Evolutionary conservation across 1,284 basidiomycete genomes (phyloP), one percentile per base, ranked within the genome.

Genomic region (Puccinia hordei): DNA sequence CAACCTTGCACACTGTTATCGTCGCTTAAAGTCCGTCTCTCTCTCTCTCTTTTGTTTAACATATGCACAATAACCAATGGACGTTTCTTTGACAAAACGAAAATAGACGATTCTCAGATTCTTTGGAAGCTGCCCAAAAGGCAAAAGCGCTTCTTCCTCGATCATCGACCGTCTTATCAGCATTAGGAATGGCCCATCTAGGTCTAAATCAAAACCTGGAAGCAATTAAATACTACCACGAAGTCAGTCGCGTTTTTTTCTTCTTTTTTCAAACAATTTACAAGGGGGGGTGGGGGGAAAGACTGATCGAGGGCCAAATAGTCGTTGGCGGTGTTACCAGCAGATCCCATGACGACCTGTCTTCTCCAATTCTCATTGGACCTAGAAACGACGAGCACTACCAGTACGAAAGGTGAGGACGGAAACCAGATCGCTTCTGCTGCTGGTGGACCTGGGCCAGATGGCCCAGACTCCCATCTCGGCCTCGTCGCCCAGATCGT

Each of bases 201-300:
- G 88, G 92, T 13, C 87, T 90, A 82, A 90, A 89, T 53, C 88
- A 93, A 73, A 86, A 91, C 17, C 91, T 94, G 82, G 88, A 89
- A 19, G 92, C 94, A 0, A 94, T 98, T 82, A 86, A 92, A 35
- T 91, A 91, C 81, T 97, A 95, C 83, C 95, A 98, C 85, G 92
- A 94, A 87, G 93, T 46, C 38, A 4, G 38, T 41, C 38, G 4
- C 38, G 4, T 41, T 41, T 12, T 41, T 41, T 41, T 12, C 38
- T 12, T 12, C 12, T 41, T 41, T 4, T 41, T 41, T 4, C 38
- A 4, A 12, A 41, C 38, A 41, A 12, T 12, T 41, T 4, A 41
- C 38, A 12, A 12, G 12, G 6, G 38, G 38, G 38, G 38, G 38
- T 6, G 38, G 38, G n/a, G n/a, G n/a, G n/a, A n/a, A n/a, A n/a